phyloP scores from a whole-genome alignment of 2,329 filamentous ascomycete species.

The Westerdykella aurantiaca region DNA sequence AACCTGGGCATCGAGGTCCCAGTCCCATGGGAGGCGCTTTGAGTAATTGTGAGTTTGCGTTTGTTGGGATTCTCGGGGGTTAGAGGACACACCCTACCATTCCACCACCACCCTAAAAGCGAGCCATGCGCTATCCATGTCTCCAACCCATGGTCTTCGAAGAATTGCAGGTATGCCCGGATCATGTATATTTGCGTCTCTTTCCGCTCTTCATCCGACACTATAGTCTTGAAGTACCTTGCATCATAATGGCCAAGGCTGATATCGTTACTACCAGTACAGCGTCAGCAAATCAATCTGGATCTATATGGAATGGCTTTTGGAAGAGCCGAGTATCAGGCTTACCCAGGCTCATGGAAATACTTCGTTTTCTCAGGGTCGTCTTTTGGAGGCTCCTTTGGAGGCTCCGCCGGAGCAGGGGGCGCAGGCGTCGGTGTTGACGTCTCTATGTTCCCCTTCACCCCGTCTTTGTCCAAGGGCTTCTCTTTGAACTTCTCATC shows the following conservation, averaged over 20 bases:
- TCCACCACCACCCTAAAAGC: constrained; percentile 87
- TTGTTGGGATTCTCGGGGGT: too few relatives aligned
- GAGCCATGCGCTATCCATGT: constrained; percentile 87
- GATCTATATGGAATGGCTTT: background rate
- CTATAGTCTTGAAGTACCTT: constrained; percentile 60
- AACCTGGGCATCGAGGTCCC: constrained; percentile 78
- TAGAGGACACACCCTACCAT: constrained; percentile 47
- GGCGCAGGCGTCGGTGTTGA: background rate
- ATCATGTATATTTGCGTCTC: constrained; percentile 63
- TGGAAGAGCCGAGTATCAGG: background rate
- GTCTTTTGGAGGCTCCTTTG: background rate
- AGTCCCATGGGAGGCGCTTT: constrained; percentile 74
- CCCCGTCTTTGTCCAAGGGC: too few relatives aligned
- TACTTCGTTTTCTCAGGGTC: constrained; percentile 25
- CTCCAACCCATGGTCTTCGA: constrained; percentile 60
- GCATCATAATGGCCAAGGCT: constrained; percentile 67
- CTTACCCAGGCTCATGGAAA: constrained; percentile 38
- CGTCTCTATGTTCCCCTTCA: too few relatives aligned
- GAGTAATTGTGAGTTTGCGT: constrained; percentile 32
- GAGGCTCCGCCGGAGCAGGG: background rate
- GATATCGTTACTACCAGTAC: constrained; percentile 37
- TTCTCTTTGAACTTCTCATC: too few relatives aligned
- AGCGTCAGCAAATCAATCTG: constrained; percentile 11
- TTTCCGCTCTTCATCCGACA: constrained; percentile 62
- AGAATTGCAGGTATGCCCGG: constrained; percentile 65